Evolutionary conservation across 768 basidiomycete species (phyloP), one percentile per base, ranked within the genome.

Genomic region (Macrolepiota fuliginosa): DNA sequence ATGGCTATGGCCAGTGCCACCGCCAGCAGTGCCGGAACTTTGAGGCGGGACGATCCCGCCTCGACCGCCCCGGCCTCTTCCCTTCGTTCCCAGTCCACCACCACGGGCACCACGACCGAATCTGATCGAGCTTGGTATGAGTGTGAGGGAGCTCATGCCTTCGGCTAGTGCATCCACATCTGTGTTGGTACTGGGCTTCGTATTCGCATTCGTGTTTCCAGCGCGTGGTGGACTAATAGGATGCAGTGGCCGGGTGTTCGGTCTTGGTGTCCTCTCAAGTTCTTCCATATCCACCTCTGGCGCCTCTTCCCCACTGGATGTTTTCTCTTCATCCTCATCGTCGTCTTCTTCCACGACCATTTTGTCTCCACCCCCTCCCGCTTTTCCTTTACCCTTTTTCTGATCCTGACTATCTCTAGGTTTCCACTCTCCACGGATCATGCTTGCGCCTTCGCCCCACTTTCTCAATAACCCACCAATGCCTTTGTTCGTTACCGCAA

Each of bases 401-500:
- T 50, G 63, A 17, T 55, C 50, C 17, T 63, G 57, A 12, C 19
- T 35, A 6, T 58, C 58, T 6, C 80, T 70, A 1, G 77, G 64
- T 54, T 84, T 90, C 92, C 92, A 94, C 59, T 83, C 77, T 11
- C 83, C 83, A 40, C 92, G 81, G 56, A 94, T 78, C 76, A 94
- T 79, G 66, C 90, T 92, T 4, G 84, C 92, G 5, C 92, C 92
- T 62, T 91, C 90, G 10, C 92, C 92, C 90, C 91, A 94, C 68
- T 78, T 83, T 70, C 85, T 83, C 58, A 94, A 72, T 17, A 94
- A 75, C 3, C 89, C 91, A 12, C 92, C 92, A 12, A 94, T 85
- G 22, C 94, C 94, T 70, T 91, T 94, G 74, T 95, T 95, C 15
- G 92, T 94, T 19, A 96, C 89, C 19, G 90, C 85, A 71, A 96